Evolutionary conservation across 1,284 basidiomycete species (phyloP), one percentile per base, ranked within the genome.

Genomic region (Bondarzewia mesenterica): DNA sequence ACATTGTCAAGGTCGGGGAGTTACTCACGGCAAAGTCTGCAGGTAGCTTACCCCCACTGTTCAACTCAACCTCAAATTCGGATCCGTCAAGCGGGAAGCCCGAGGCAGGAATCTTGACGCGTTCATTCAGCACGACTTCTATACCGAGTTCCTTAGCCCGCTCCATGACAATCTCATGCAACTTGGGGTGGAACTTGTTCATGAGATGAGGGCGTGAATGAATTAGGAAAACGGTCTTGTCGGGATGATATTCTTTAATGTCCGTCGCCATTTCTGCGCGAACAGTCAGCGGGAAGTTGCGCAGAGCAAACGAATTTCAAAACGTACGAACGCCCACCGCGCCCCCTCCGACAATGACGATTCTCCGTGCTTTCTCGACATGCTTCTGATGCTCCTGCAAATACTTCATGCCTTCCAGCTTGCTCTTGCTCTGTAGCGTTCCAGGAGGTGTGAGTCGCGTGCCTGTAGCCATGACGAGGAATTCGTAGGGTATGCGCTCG

Each of bases 181-280:
- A 54, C 40, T 59, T 51, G 1, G 57, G 51, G 50, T 71, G 62
- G 58, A 71, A 76, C 6, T 62, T 56, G 20, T 68, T 66, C 59
- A 76, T 62, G 27, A 76, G 59, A 2, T 60, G 63, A n/a, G 63
- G 57, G 22, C 72, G 63, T 4, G 69, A 70, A 52, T 75, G 73
- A 5, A 75, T 61, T 29, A 76, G 54, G 3, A 70, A 72, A 29
- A 76, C 63, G 15, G 60, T 54, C 53, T 71, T 70, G 51, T 54
- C 44, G 0, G 68, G 63, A 54, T 64, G 66, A 12, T 63, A 51
- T 47, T 71, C 69, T 46, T 67, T 68, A 50, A 73, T 63, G 50
- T 75, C 73, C 4, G 65, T 63, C 3, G 69, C 70, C 50, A 71
- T 61, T 50, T 74, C 54, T 66, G 46, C n/a, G n/a, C 20, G 7